Percentiles rank a stretch among this genome's conserved stretches.
Evolutionary conservation across 352 stramenopile genomes (phyloP).

Genomic region (Pythium phragmiticola): DNA sequence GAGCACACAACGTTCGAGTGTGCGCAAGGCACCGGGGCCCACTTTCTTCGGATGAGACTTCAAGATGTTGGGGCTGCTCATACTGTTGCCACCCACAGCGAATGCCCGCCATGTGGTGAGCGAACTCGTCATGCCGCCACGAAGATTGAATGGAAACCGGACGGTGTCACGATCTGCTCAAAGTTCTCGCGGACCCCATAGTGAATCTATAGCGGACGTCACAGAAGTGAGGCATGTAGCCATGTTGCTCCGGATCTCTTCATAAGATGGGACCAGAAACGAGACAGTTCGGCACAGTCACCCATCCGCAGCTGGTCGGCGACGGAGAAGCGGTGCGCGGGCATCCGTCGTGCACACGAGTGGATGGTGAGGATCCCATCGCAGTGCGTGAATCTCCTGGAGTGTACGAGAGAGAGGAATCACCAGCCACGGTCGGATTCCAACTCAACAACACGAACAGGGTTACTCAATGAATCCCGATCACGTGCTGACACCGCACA

Average conservation of each 20-base stretch:
- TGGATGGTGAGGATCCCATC: too few relatives aligned
- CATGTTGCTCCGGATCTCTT: conserved; percentile 5
- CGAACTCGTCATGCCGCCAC: not conserved
- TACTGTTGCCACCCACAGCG: not conserved
- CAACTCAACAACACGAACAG: too few relatives aligned
- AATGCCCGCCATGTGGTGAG: not conserved
- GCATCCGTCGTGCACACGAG: not conserved
- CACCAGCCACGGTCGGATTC: too few relatives aligned
- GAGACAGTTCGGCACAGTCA: not conserved
- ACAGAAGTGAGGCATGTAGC: conserved; percentile 19
- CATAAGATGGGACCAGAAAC: not conserved
- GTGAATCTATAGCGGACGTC: conserved; percentile 15
- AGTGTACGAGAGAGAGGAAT: too few relatives aligned
- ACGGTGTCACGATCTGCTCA: not conserved
- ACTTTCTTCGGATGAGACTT: not conserved
- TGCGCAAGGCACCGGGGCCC: not conserved
- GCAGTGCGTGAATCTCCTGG: too few relatives aligned
- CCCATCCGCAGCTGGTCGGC: conserved; percentile 5
- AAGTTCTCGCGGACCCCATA: conserved; percentile 3
- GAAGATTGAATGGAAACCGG: not conserved
- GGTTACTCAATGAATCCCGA: too few relatives aligned
- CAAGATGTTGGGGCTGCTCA: not conserved
- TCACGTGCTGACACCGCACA: too few relatives aligned
- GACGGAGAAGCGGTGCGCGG: conserved; percentile 3
- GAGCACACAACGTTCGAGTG: too few relatives aligned